A percentile compares a stretch with the other conserved stretches of the same genome.
These are phyloP conservation scores for Arthrobotrys entomopaga DNA, from an alignment of 2,329 filamentous ascomycete genomes.

Conservation along the genomic window DNA sequence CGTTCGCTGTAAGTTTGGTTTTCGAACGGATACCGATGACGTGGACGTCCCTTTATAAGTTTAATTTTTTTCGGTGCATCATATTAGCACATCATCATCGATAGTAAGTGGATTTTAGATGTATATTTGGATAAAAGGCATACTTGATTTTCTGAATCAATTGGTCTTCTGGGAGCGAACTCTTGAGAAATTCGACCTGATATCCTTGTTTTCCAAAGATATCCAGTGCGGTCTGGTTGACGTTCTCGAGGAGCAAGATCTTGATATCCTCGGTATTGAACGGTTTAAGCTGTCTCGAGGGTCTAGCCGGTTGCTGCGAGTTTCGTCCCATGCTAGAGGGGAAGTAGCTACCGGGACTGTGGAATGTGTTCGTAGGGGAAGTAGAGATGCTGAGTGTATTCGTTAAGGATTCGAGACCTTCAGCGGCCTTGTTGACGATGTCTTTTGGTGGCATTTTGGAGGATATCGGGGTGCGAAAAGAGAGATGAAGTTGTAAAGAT, in stretches of 20 bases:
- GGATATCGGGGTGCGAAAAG: neutral
- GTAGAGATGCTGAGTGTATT: conserved; percentile 75
- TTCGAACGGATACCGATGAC: conserved; percentile 98
- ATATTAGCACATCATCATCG: conserved; percentile 56
- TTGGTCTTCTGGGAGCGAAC: conserved; percentile 87
- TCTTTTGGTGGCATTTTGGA: conserved; percentile 63
- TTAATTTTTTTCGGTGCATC: conserved; percentile 33
- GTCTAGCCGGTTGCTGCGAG: conserved; percentile 61
- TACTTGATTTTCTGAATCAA: conserved; percentile 96
- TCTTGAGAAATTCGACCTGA: conserved; percentile 91
- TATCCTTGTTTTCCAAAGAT: conserved; percentile 88
- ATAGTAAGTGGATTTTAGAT: conserved; percentile 1
- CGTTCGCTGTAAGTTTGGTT: conserved; percentile 87
- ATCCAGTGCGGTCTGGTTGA: conserved; percentile 87
- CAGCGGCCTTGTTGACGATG: conserved; percentile 63
- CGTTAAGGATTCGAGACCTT: conserved; percentile 61
- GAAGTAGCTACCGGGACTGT: conserved; percentile 68
- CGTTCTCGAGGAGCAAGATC: conserved; percentile 93
- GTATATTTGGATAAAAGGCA: conserved; percentile 59
- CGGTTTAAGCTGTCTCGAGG: conserved; percentile 84
- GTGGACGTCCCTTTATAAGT: conserved; percentile 80
- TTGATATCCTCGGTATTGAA: conserved; percentile 97
- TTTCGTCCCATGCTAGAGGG: conserved; percentile 68
- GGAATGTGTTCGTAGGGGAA: conserved; percentile 79
- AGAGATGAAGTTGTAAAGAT: neutral